Evolutionary conservation across 2,329 filamentous ascomycete species (phyloP), one percentile per base, ranked within the genome.

Genomic region (Coniochaeta pulveracea): DNA sequence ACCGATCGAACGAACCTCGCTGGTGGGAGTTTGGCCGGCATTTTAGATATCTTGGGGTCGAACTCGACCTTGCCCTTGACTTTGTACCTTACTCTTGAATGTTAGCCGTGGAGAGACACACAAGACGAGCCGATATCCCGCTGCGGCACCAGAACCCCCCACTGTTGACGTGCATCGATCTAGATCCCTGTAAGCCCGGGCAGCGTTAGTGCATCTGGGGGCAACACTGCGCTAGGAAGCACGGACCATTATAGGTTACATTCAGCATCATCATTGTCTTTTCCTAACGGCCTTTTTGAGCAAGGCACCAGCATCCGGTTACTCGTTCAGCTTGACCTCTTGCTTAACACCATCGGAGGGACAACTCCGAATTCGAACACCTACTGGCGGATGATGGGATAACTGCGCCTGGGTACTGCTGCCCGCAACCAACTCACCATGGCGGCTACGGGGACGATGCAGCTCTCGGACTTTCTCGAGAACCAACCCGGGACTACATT

Each of bases 391-490:
- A 21, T 19, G 15, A 32, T 32, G 29, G 24, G 17, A 23, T 32
- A 32, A 17, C 19, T 5, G 10, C 21, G 10, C 22, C 19, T 27
- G 26, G 27, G 12, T 11, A 14, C 34, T 30, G 31, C 30, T 31
- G 34, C 31, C 27, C 12, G 26, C 31, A 35, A 39, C 37, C 19
- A 28, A 18, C 23, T 19, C 17, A 31, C 6, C 24, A 26, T 29
- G 7, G 22, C 33, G 16, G 24, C 32, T 19, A 51, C 57, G 22
- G 65, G 64, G 38, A 69, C 71, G 40, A 64, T 74, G 40, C 67
- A 72, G 42, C 70, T 78, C 38, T 83, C 89, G 53, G 88, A 95
- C 53, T 96, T 94, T 60, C 79, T 96, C 54, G 88, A 96, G 69
- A 77, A 80, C 54, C 79, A 93, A 49, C 84, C 84, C 32, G 85